phyloP scores from a whole-genome alignment of 1,284 basidiomycete species.

The Ustilago lituana region DNA sequence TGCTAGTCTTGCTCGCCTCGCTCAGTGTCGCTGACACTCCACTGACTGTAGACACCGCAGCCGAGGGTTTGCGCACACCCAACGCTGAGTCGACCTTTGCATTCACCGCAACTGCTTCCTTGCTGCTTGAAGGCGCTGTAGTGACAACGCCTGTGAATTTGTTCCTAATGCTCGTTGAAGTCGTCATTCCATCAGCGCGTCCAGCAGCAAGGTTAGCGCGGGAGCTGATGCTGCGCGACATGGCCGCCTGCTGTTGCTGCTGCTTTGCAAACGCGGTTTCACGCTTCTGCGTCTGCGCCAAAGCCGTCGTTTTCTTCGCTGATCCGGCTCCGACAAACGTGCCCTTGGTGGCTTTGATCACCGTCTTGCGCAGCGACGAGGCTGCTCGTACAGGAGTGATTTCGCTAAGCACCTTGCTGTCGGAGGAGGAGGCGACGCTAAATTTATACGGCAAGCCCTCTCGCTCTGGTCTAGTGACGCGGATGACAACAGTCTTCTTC shows the following conservation, averaged over 20 bases:
- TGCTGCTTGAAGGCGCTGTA: neutral
- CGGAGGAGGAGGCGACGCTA: constrained; percentile 17
- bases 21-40: too few species aligned
- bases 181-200: neutral
- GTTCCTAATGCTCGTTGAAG: constrained; percentile 20
- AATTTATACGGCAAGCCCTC: constrained; percentile 41
- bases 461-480: constrained; percentile 34
- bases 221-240: constrained; percentile 29
- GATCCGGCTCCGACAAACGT: constrained; percentile 18
- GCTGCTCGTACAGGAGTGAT: constrained; percentile 10
- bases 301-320: constrained; percentile 18
- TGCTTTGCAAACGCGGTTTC: constrained; percentile 23
- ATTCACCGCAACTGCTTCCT: neutral
- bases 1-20: constrained; percentile 12
- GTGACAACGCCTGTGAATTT: constrained; percentile 30
- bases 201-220: constrained; percentile 9
- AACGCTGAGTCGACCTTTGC: neutral
- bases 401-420: neutral
- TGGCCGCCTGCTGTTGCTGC: constrained; percentile 32
- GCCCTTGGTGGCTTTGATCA: constrained; percentile 40
- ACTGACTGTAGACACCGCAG: constrained; percentile 7
- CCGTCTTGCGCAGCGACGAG: constrained; percentile 33
- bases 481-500: constrained; percentile 33
- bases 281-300: constrained; percentile 14
- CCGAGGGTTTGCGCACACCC: constrained; percentile 15